Conservation (phyloP, 345 rosid genomes). For the Eucalyptus curtisii region DNA sequence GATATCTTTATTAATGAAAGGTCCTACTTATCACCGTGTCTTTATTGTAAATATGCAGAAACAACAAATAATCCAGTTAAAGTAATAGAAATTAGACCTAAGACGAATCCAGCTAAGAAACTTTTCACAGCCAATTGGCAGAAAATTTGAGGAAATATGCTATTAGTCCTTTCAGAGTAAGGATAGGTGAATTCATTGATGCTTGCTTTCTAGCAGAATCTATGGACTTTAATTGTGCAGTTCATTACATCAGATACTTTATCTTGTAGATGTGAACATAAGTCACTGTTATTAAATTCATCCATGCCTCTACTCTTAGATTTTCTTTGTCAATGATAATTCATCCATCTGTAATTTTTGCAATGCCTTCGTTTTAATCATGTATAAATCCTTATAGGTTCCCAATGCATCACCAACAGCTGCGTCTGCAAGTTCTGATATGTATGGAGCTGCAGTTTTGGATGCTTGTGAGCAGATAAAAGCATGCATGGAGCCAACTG, state of each 20-base stretch:
- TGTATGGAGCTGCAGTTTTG: slow-evolving; percentile 94
- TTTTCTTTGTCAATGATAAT: background rate
- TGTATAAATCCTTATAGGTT: slow-evolving; percentile 27
- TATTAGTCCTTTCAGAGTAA: background rate
- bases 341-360: background rate
- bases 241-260: background rate
- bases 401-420: slow-evolving; percentile 97
- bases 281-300: background rate
- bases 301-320: background rate
- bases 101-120: background rate
- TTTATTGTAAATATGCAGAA: background rate
- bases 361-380: background rate
- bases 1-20: background rate
- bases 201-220: background rate
- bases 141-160: background rate
- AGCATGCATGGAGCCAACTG: slow-evolving; percentile 92
- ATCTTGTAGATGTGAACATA: background rate
- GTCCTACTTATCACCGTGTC: background rate
- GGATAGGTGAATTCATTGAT: background rate
- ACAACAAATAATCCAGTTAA: background rate
- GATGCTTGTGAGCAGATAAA: slow-evolving; percentile 92
- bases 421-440: slow-evolving; percentile 98
- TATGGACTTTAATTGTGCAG: background rate
- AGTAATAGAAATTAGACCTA: background rate
- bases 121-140: background rate